These are phyloP conservation scores for Tremella fuciformis DNA, from an alignment of 768 basidiomycete species.

Conservation along the genomic window DNA sequence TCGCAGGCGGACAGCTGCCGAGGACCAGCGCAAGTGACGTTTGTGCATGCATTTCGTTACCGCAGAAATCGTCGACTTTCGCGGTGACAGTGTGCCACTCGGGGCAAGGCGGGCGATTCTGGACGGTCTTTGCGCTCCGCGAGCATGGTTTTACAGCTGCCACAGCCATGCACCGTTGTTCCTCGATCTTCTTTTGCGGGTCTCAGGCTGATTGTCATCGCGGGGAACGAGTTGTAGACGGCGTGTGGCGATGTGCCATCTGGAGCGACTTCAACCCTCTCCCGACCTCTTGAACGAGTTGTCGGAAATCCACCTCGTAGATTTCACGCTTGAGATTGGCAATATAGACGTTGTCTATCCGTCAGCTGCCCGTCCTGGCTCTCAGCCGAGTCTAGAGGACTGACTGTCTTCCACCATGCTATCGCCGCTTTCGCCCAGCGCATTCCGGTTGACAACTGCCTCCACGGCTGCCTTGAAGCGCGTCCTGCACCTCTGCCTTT, in stretches of 20 bases:
- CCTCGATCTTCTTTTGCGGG: too few relatives aligned
- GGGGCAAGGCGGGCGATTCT: too few relatives aligned
- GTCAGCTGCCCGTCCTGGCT: not conserved
- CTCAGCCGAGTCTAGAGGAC: not conserved
- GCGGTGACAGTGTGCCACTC: too few relatives aligned
- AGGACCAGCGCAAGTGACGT: too few relatives aligned
- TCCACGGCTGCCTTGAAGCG: constrained; percentile 27
- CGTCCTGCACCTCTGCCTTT: constrained; percentile 20
- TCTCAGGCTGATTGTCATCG: too few relatives aligned
- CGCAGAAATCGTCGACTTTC: too few relatives aligned
- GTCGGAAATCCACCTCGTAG: constrained; percentile 12
- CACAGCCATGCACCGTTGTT: too few relatives aligned
- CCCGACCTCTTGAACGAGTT: constrained; percentile 12
- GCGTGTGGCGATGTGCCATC: not conserved
- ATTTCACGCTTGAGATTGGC: constrained; percentile 9
- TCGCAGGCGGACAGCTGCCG: too few relatives aligned
- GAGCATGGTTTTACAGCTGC: too few relatives aligned
- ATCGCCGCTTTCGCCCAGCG: not conserved
- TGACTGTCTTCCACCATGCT: not conserved
- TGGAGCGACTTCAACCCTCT: constrained; percentile 9
- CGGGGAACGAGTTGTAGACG: too few relatives aligned
- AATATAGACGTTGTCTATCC: not conserved
- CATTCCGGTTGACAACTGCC: not conserved
- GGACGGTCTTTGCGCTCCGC: too few relatives aligned
- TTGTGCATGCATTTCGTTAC: too few relatives aligned